Evolutionary conservation across 106 monocot genomes (phyloP), one percentile per base, ranked within the genome.

Genomic region (Apostasia shenzhenica): DNA sequence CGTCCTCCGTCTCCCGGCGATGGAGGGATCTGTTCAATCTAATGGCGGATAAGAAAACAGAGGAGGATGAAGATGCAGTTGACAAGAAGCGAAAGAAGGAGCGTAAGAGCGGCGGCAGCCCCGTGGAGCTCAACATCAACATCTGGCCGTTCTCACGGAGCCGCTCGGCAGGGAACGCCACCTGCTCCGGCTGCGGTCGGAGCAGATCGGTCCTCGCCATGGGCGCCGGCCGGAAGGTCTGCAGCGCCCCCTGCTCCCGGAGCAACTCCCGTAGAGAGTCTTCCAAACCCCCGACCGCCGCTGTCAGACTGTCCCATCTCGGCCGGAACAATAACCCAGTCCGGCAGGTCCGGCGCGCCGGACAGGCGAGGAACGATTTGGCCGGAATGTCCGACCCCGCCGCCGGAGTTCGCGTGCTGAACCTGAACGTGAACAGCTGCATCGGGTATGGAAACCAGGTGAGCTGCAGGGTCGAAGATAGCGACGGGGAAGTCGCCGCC

Each of bases 61-160:
- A 73, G 14, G 72, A 80, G 10, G 76, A 75, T 50, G 70, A 77
- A 48, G 52, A 8, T 50, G 8, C 50, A 63, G 50, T 8, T 8
- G 8, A 50, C 55, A 55, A 73, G 47, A 63, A 63, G 42, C 14
- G 49, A 26, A 53, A 67, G 47, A 41, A 58, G 45, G 66, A 55
- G 13, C 44, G 65, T 39, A 57, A 54, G 37, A 49, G 6, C 56
- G 51, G 59, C 63, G 55, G 67, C 2, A 65, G 66, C 3, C 57
- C 62, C 49, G 74, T 82, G n/a, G 88, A 94, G 72, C 76, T 91
- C 46, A 85, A 88, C 72, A 85, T 94, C 61, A 47, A 14, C 63
- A 81, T 95, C 64, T 95, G 94, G 94, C 94, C 94, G 1, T 95
- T 95, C 75, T 77, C 86, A n/a, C 55, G 91, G 66, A 91, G 94